Evolutionary conservation across 306 rosid genomes (phyloP).

Genomic region (Purshia tridentata): DNA sequence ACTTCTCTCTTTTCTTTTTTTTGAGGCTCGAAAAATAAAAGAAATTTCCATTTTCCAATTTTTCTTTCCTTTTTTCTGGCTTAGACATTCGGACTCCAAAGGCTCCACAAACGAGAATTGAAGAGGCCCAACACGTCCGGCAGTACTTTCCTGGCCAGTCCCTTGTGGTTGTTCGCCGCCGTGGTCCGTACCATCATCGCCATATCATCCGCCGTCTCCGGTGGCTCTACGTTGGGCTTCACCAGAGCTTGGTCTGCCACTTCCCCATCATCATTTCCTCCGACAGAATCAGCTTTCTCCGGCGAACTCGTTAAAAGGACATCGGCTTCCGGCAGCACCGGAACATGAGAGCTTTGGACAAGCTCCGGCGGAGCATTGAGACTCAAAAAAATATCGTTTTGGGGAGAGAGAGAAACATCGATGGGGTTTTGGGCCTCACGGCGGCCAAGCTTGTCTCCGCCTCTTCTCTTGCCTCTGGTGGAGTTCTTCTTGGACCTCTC

Average conservation of each 20-base stretch:
- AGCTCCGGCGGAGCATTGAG: neutral
- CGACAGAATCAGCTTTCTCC: constrained; percentile 2
- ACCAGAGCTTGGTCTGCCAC: constrained; percentile 1
- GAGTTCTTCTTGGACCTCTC: constrained; percentile 39
- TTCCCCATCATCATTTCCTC: neutral
- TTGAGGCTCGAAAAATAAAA: constrained; percentile 24
- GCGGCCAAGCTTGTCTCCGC: constrained; percentile 28
- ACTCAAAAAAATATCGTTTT: neutral
- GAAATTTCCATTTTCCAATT: neutral
- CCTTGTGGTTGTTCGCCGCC: constrained; percentile 47
- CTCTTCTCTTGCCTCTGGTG: constrained; percentile 38
- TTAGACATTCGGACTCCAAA: constrained; percentile 71
- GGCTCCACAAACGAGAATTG: constrained; percentile 70
- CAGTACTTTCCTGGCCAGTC: constrained; percentile 63
- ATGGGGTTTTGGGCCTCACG: constrained; percentile 15
- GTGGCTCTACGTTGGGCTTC: neutral
- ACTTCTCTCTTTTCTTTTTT: neutral
- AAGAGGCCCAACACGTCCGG: constrained; percentile 74
- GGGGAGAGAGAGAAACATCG: neutral
- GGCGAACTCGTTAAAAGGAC: constrained; percentile 1
- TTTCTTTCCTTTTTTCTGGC: neutral
- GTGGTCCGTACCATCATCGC: constrained; percentile 10
- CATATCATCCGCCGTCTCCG: constrained; percentile 20
- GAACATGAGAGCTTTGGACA: neutral
- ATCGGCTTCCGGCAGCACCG: constrained; percentile 7